Percentiles rank a stretch among this genome's conserved stretches.
These are phyloP conservation scores for Nothophytophthora sp. DNA, from an alignment of 352 stramenopile species.

Conservation along the genomic window DNA sequence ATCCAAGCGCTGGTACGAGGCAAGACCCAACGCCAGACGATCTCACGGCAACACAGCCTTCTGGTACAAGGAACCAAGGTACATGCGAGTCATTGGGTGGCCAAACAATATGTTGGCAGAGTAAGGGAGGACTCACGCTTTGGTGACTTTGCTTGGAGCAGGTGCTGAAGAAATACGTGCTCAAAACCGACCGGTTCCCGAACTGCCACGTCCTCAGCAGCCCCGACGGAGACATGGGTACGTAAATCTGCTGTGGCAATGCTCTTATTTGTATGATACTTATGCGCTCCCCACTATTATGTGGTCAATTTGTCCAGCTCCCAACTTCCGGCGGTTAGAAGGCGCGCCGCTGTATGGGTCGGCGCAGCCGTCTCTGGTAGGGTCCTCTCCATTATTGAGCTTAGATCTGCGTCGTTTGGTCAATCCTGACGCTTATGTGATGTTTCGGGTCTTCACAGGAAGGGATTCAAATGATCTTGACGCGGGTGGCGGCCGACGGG, in stretches of 20 bases:
- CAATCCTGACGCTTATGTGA: not conserved
- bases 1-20: conserved; percentile 76
- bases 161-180: conserved; percentile 84
- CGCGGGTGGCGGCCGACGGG: conserved; percentile 62
- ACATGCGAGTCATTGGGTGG: not conserved
- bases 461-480: conserved; percentile 74
- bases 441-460: conserved; percentile 37
- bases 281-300: not conserved
- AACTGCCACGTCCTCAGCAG: conserved; percentile 78
- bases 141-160: conserved; percentile 11
- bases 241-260: not conserved
- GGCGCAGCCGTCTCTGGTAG: conserved; percentile 74
- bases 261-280: not conserved
- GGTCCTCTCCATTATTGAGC: not conserved
- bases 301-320: conserved; percentile 31
- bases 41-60: conserved; percentile 57
- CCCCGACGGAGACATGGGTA: conserved; percentile 61
- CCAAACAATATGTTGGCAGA: not conserved
- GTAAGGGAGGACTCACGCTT: not conserved
- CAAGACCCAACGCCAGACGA: conserved; percentile 45
- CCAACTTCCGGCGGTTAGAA: conserved; percentile 80
- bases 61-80: conserved; percentile 77
- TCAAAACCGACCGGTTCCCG: conserved; percentile 82
- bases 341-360: conserved; percentile 71
- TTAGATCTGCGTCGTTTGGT: not conserved